Percentiles rank a stretch among this genome's conserved stretches.
phyloP scores from a whole-genome alignment of 179 eudicot species.

The Camellia oleifera region DNA sequence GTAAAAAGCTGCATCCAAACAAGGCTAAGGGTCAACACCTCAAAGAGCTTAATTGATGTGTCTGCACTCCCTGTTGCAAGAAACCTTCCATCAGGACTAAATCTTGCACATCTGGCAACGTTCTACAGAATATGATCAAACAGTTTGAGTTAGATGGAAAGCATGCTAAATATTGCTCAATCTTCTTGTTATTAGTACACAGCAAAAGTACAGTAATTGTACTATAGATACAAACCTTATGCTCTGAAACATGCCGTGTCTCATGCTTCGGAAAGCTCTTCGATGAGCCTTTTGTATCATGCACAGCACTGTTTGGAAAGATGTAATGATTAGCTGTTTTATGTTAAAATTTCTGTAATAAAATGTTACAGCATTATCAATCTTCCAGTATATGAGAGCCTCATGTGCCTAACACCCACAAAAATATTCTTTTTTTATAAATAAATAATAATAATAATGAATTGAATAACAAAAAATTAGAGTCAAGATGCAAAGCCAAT shows the following conservation, averaged over 20 bases:
- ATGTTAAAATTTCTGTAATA: not conserved
- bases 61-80: slow-evolving; percentile 91
- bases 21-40: slow-evolving; percentile 38
- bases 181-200: not conserved
- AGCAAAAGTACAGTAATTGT: not conserved
- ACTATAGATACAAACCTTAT: slow-evolving; percentile 48
- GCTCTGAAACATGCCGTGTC: slow-evolving; percentile 78
- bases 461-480: not conserved
- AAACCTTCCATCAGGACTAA: slow-evolving; percentile 86
- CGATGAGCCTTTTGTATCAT: slow-evolving; percentile 58
- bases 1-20: too few relatives aligned
- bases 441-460: not conserved
- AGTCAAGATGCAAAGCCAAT: not conserved
- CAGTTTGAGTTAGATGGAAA: slow-evolving; percentile 17
- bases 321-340: slow-evolving; percentile 9
- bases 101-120: slow-evolving; percentile 83
- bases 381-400: slow-evolving; percentile 4
- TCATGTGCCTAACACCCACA: not conserved
- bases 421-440: not conserved
- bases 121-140: slow-evolving; percentile 40
- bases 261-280: slow-evolving; percentile 73
- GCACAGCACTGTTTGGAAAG: slow-evolving; percentile 40
- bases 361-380: not conserved
- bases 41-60: slow-evolving; percentile 79
- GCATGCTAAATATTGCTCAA: not conserved